These are phyloP conservation scores for Drosera capensis DNA, from an alignment of 148 eudicot species.

Conservation along the genomic window DNA sequence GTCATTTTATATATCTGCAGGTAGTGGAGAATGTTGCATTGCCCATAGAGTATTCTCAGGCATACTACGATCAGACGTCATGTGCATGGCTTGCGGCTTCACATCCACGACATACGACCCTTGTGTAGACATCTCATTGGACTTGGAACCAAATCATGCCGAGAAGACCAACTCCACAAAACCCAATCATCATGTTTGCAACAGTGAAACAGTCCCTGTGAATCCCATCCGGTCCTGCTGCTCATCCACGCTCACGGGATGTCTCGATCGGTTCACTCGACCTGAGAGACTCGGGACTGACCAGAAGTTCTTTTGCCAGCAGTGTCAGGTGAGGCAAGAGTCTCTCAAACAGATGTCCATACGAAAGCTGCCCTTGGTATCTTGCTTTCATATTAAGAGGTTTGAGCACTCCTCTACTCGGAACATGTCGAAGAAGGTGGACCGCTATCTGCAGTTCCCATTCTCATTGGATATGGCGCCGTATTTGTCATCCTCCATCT, in stretches of 20 bases:
- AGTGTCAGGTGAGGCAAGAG: constrained; percentile 60
- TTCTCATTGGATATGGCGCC: constrained; percentile 69
- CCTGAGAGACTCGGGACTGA: constrained; percentile 65
- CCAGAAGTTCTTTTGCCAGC: constrained; percentile 71
- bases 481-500: constrained; percentile 58
- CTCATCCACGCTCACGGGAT: constrained; percentile 37
- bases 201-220: constrained; percentile 21
- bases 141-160: constrained; percentile 38
- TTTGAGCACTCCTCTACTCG: constrained; percentile 49
- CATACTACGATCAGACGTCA: constrained; percentile 60
- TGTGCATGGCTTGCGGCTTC: constrained; percentile 75
- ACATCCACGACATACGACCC: constrained; percentile 79
- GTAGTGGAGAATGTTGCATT: constrained; percentile 64
- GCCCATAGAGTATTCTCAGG: constrained; percentile 79
- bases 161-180: constrained; percentile 23
- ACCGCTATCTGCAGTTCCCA: constrained; percentile 66
- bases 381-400: constrained; percentile 70
- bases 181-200: constrained; percentile 25
- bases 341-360: constrained; percentile 80
- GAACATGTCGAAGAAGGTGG: constrained; percentile 54
- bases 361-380: constrained; percentile 63
- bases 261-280: constrained; percentile 64
- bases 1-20: constrained; percentile 23
- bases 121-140: constrained; percentile 63
- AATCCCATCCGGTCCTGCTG: constrained; percentile 13